Conservation (phyloP, 768 basidiomycete species). For the Boletus eberwhitei region DNA sequence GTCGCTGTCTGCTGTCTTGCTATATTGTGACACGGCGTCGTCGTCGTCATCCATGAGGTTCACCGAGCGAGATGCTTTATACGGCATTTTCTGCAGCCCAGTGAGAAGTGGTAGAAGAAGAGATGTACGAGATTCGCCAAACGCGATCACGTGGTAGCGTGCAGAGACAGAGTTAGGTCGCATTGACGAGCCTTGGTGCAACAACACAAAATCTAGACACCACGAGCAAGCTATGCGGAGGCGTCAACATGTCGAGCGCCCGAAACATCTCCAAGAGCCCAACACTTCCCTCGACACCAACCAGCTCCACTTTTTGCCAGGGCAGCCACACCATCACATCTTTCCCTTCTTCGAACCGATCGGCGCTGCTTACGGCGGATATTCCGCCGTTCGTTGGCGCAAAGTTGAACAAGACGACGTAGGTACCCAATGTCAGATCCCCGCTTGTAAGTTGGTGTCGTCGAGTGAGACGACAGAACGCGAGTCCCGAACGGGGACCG, state of each 20-base stretch:
- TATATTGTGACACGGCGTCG: constrained; percentile 15
- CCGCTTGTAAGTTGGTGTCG: constrained; percentile 15
- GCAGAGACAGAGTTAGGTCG: not conserved
- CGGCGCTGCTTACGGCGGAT: constrained; percentile 32
- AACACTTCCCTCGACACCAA: constrained; percentile 9
- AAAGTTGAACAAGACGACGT: constrained; percentile 40
- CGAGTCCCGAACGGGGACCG: constrained; percentile 36
- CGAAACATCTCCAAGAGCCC: constrained; percentile 18
- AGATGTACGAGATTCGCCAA: not conserved
- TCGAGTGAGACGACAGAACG: constrained; percentile 38
- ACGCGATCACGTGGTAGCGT: constrained; percentile 19
- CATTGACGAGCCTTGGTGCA: constrained; percentile 1
- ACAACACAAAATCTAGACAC: constrained; percentile 28
- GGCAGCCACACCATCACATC: constrained; percentile 49
- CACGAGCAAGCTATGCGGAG: constrained; percentile 29
- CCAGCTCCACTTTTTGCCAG: constrained; percentile 42
- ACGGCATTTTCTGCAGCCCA: constrained; percentile 10
- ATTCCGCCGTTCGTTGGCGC: constrained; percentile 22
- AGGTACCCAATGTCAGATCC: constrained; percentile 24
- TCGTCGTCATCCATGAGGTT: constrained; percentile 13
- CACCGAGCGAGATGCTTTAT: constrained; percentile 7
- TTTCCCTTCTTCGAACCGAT: constrained; percentile 38
- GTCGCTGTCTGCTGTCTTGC: constrained; percentile 22
- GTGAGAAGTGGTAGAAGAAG: not conserved
- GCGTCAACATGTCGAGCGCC: constrained; percentile 26